Percentiles rank a stretch among this genome's conserved stretches.
Conservation (phyloP, 106 monocot species). For the Ottelia alismoides region DNA sequence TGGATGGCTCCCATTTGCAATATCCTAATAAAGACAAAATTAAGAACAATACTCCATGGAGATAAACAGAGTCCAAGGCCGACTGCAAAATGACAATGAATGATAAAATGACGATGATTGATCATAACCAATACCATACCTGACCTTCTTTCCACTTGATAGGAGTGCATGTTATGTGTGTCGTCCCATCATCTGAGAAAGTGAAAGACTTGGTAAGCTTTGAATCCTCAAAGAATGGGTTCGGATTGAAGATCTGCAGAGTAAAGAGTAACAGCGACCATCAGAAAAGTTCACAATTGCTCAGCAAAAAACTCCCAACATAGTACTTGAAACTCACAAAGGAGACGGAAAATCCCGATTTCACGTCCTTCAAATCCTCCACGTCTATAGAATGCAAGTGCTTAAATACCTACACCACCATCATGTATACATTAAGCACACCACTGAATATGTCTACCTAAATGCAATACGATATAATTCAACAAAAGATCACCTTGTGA, state of each 20-base stretch:
- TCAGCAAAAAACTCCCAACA: neutral
- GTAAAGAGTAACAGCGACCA: neutral
- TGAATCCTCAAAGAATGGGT: slow-evolving; percentile 71
- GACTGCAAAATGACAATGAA: too few species aligned
- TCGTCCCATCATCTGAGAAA: slow-evolving; percentile 52
- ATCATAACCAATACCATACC: too few species aligned
- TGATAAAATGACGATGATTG: too few species aligned
- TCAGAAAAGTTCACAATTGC: neutral
- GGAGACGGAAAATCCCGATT: slow-evolving; percentile 78
- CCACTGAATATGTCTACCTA: neutral
- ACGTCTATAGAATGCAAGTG: slow-evolving; percentile 70
- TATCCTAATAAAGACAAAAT: too few species aligned
- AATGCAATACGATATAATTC: neutral
- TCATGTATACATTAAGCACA: neutral
- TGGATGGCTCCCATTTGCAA: too few species aligned
- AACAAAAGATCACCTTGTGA: slow-evolving; percentile 42
- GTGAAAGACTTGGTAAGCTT: slow-evolving; percentile 58
- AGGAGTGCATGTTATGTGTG: slow-evolving; percentile 44
- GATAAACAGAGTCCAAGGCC: too few species aligned
- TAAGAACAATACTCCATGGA: too few species aligned
- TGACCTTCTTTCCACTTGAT: slow-evolving; percentile 91
- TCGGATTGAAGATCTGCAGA: slow-evolving; percentile 54
- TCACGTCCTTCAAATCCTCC: slow-evolving; percentile 80
- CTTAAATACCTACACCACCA: slow-evolving; percentile 54
- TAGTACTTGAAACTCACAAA: slow-evolving; percentile 34